Evolutionary conservation across 768 basidiomycete genomes (phyloP).

Genomic region (Xerocomus spinulosus): DNA sequence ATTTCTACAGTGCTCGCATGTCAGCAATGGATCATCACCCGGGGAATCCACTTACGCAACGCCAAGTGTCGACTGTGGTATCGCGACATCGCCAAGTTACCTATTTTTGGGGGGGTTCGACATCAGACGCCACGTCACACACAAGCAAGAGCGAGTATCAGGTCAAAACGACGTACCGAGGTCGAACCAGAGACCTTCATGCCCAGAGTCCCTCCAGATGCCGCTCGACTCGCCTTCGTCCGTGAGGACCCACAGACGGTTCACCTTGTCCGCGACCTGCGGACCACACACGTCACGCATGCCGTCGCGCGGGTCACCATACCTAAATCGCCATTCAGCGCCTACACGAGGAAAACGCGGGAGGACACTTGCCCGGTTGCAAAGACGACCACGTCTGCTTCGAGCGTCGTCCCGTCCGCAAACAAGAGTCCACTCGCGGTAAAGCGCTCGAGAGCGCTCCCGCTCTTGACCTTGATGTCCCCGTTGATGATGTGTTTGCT

Average conservation of each 20-base stretch:
- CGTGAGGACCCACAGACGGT: slow-evolving; percentile 57
- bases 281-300: slow-evolving; percentile 44
- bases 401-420: slow-evolving; percentile 27
- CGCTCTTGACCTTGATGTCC: slow-evolving; percentile 49
- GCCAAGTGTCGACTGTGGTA: slow-evolving; percentile 31
- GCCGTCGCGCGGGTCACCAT: slow-evolving; percentile 40
- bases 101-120: too few species aligned
- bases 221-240: slow-evolving; percentile 57
- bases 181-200: slow-evolving; percentile 34
- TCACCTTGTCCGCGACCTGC: slow-evolving; percentile 41
- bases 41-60: slow-evolving; percentile 22
- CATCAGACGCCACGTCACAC: too few species aligned
- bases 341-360: neutral
- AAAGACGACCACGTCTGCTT: slow-evolving; percentile 32
- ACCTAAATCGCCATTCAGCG: slow-evolving; percentile 29
- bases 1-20: slow-evolving; percentile 15
- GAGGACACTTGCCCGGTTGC: slow-evolving; percentile 24
- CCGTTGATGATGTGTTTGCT: slow-evolving; percentile 43
- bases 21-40: neutral
- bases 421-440: slow-evolving; percentile 30
- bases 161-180: slow-evolving; percentile 17
- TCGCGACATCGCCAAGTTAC: slow-evolving; percentile 22
- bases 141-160: neutral
- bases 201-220: slow-evolving; percentile 29
- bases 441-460: slow-evolving; percentile 30